Conservation (phyloP, 2,329 filamentous ascomycete genomes). For the Blastomyces gilchristii region DNA sequence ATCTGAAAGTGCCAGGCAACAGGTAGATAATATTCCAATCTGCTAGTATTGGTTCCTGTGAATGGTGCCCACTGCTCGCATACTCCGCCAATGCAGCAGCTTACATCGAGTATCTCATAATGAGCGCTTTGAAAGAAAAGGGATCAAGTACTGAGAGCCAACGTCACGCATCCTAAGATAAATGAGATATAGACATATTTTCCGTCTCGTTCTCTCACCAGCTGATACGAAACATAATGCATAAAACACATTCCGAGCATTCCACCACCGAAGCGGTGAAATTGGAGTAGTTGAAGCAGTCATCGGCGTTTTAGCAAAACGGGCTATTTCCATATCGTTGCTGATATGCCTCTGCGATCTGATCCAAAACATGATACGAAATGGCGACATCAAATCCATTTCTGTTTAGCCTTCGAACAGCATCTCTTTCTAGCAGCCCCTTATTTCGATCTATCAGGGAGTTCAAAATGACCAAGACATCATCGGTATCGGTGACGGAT, state of each 20-base stretch:
- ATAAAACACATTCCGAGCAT: too few relatives aligned
- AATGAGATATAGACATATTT: too few relatives aligned
- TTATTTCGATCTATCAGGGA: constrained; percentile 7
- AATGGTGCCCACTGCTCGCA: too few relatives aligned
- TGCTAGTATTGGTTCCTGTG: neutral
- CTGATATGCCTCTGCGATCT: constrained; percentile 6
- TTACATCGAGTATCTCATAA: too few relatives aligned
- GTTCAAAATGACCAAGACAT: constrained; percentile 11
- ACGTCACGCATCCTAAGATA: too few relatives aligned
- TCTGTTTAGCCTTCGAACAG: constrained; percentile 8
- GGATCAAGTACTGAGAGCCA: too few relatives aligned
- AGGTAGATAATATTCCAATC: neutral
- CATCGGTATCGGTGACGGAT: constrained; percentile 6
- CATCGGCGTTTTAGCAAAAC: neutral
- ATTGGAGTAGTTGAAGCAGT: too few relatives aligned
- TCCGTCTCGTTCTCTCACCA: too few relatives aligned
- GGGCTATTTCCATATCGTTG: constrained; percentile 3
- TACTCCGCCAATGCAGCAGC: too few relatives aligned
- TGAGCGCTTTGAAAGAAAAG: too few relatives aligned
- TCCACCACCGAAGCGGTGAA: too few relatives aligned
- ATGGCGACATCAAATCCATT: constrained; percentile 12
- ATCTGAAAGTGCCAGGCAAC: neutral
- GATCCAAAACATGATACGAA: constrained; percentile 5
- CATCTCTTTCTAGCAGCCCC: constrained; percentile 8
- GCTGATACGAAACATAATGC: too few relatives aligned